A percentile compares a stretch with the other conserved stretches of the same genome.
Evolutionary conservation across 371 early-diverging fungal species (phyloP).

Genomic region (Phascolomyces articulosus): DNA sequence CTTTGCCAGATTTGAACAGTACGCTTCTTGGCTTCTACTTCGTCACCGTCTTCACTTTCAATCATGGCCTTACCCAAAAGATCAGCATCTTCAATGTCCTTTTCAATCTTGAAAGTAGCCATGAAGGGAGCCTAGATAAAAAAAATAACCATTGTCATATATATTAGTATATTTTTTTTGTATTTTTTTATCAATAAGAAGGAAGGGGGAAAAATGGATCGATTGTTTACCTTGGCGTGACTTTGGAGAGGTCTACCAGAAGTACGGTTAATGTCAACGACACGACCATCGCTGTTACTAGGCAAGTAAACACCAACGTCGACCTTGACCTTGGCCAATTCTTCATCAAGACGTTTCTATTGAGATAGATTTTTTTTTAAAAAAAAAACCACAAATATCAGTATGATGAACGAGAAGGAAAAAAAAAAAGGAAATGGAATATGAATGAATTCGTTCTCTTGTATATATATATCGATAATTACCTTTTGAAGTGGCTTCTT

Average conservation of each 20-base stretch:
- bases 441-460: no score
- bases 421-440: not conserved
- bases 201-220: not conserved
- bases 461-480: conserved; percentile 2
- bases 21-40: conserved; percentile 32
- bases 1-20: conserved; percentile 69
- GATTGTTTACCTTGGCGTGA: conserved; percentile 86
- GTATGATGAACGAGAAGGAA: not conserved
- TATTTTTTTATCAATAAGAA: not conserved
- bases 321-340: conserved; percentile 92
- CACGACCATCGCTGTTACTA: conserved; percentile 94
- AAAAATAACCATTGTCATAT: no score
- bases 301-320: conserved; percentile 98
- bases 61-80: conserved; percentile 67
- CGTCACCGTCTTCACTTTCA: conserved; percentile 24
- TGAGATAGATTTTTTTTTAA: no score
- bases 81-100: conserved; percentile 34
- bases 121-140: conserved; percentile 91
- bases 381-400: not conserved
- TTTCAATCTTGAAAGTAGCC: conserved; percentile 96
- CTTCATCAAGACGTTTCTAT: conserved; percentile 88
- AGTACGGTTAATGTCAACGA: conserved; percentile 93
- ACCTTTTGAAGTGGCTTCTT: conserved; percentile 83
- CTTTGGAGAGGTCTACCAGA: conserved; percentile 97
- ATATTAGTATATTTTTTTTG: not conserved